phyloP scores from a whole-genome alignment of 768 basidiomycete genomes.

The Trametes cingulata region DNA sequence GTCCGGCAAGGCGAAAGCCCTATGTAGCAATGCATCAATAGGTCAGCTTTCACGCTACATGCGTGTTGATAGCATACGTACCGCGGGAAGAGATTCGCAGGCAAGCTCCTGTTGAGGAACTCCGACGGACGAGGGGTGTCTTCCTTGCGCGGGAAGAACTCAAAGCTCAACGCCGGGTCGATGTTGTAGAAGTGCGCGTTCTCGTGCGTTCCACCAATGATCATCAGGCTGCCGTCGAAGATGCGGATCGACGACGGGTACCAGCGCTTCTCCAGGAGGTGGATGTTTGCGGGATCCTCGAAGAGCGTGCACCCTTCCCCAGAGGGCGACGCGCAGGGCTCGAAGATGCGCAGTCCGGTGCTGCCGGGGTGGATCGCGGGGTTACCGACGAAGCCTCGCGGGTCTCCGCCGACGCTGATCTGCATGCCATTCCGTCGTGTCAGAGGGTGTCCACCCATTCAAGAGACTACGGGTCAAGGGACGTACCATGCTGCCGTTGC shows the following conservation, averaged over 20 bases:
- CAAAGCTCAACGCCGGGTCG: constrained; percentile 72
- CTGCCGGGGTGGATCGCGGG: constrained; percentile 74
- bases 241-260: constrained; percentile 73
- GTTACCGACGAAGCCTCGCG: constrained; percentile 64
- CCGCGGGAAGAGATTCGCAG: constrained; percentile 43
- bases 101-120: constrained; percentile 30
- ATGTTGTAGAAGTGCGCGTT: constrained; percentile 80
- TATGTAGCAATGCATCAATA: constrained; percentile 71
- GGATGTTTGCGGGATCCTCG: constrained; percentile 62
- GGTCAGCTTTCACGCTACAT: constrained; percentile 52
- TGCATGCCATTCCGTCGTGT: constrained; percentile 35
- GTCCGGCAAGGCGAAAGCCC: constrained; percentile 61
- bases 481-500: constrained; percentile 71
- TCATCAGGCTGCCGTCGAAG: constrained; percentile 75
- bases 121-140: constrained; percentile 26
- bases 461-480: neutral
- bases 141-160: constrained; percentile 80
- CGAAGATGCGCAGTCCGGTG: constrained; percentile 71
- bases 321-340: constrained; percentile 57
- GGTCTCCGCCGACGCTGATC: constrained; percentile 75
- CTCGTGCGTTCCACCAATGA: constrained; percentile 77
- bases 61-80: constrained; percentile 58
- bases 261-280: constrained; percentile 79
- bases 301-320: constrained; percentile 58
- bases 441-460: no score